Evolutionary conservation across 75 land plant species (phyloP).

Genomic region (Picea glauca): DNA sequence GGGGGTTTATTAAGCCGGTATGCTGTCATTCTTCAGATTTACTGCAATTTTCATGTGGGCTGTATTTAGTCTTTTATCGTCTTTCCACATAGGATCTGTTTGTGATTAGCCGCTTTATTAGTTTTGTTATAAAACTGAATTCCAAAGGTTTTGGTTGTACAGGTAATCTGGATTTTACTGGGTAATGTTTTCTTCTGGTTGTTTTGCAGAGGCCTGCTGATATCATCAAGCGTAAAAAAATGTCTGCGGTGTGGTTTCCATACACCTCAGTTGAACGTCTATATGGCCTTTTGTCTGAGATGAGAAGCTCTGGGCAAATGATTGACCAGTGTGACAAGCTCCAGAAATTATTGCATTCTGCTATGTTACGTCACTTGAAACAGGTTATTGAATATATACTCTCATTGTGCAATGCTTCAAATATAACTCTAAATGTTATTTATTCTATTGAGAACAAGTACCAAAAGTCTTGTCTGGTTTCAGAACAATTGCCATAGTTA

Average conservation of each 20-base stretch:
- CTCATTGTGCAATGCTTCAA: not conserved
- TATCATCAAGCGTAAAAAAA: slow-evolving; percentile 70
- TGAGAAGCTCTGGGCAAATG: slow-evolving; percentile 40
- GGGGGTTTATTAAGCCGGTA: no score
- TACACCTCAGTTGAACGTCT: slow-evolving; percentile 75
- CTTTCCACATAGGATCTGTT: not conserved
- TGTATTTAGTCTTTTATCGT: not conserved
- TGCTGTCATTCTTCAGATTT: not conserved
- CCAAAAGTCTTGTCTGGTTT: slow-evolving; percentile 8
- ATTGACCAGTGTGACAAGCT: slow-evolving; percentile 62
- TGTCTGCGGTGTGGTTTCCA: slow-evolving; percentile 93
- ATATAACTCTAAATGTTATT: not conserved
- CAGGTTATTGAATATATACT: slow-evolving; percentile 36
- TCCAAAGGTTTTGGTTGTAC: not conserved
- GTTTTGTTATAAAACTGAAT: not conserved
- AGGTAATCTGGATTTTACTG: not conserved
- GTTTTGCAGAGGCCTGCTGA: slow-evolving; percentile 73
- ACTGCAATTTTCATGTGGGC: not conserved
- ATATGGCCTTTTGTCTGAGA: slow-evolving; percentile 53
- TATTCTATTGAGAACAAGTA: not conserved
- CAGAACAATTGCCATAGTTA: not conserved
- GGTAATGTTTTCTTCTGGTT: not conserved
- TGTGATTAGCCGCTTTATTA: not conserved
- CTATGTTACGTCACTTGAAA: slow-evolving; percentile 55
- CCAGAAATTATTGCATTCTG: slow-evolving; percentile 46